Evolutionary conservation across 306 rosid genomes (phyloP).

Genomic region (Pterocarpus macrocarpus): DNA sequence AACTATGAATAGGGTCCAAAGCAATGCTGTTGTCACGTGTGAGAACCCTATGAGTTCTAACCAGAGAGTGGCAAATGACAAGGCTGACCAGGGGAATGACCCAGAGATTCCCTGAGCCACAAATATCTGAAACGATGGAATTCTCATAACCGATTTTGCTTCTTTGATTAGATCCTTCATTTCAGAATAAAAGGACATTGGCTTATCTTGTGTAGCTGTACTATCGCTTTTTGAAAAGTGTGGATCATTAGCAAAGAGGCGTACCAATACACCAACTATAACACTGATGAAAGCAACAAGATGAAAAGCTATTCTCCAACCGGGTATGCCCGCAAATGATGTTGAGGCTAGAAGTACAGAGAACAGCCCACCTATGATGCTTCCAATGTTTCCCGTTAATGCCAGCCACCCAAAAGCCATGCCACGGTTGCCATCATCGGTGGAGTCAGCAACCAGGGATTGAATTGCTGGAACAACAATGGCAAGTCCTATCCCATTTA

Average conservation of each 20-base stretch:
- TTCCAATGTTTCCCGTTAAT: conserved; percentile 71
- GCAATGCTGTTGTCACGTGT: conserved; percentile 69
- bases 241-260: conserved; percentile 79
- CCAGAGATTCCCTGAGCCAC: conserved; percentile 96
- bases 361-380: conserved; percentile 77
- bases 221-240: conserved; percentile 50
- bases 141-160: conserved; percentile 69
- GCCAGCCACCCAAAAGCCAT: conserved; percentile 85
- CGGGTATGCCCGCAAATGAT: conserved; percentile 74
- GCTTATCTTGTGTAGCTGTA: conserved; percentile 30
- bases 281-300: conserved; percentile 79
- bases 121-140: conserved; percentile 84
- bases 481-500: conserved; percentile 93
- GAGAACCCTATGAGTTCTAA: conserved; percentile 90
- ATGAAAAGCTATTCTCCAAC: conserved; percentile 92
- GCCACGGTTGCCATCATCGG: conserved; percentile 78
- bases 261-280: conserved; percentile 66
- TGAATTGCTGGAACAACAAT: conserved; percentile 82
- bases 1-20: conserved; percentile 68
- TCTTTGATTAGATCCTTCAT: conserved; percentile 66
- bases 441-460: conserved; percentile 88
- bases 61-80: conserved; percentile 87
- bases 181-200: conserved; percentile 50
- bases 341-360: conserved; percentile 77
- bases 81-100: conserved; percentile 85